Evolutionary conservation across 352 stramenopile species (phyloP), one percentile per base, ranked within the genome.

Genomic region (Phytopythium delawarense): DNA sequence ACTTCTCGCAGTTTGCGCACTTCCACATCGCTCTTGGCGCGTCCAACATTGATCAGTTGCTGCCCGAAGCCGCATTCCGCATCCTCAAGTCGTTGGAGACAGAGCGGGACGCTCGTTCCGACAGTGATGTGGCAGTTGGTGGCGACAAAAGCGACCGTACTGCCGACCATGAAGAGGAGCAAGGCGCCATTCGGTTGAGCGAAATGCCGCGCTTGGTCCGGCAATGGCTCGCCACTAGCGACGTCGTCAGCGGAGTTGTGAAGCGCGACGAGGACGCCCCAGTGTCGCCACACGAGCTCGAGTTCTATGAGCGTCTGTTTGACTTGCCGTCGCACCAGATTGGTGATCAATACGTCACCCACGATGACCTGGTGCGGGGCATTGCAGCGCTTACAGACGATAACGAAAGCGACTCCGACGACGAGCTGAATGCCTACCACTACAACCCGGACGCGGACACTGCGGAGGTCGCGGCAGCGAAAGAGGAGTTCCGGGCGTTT

Each of bases 1-100:
- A 94, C 58, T 96, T 96, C 48, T 96, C 87, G 4, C 87, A 96
- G 68, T 94, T 96, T 71, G 87, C 84, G 23, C 83, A 96, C 62
- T 96, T 96, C 37, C 84, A 96, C 64, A 96, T 96, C 59, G 81
- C 82, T 13, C 66, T 94, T 5, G 78, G 78, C 7, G 72, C 81
- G 40, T 79, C 79, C 6, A 89, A 79, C 50, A 78, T 87, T 20
- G 83, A 93, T 40, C 87, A 92, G 44, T 59, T 93, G 20, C 69
- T 93, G 25, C 76, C 87, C 0, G 81, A 95, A 57, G 87, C 84
- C 15, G 74, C 83, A 25, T 95, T 92, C 54, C 87, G 87, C 4
- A 78, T 93, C 37, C 56, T 91, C 9, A 87, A 89, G 56, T 74
- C 79, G 12, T 42, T 88, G 7, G 69, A 70, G 39, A 61, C 71